A percentile compares a stretch with the other conserved stretches of the same genome.
These are phyloP conservation scores for Sisymbrium irio DNA, from an alignment of 345 rosid genomes.

Conservation along the genomic window DNA sequence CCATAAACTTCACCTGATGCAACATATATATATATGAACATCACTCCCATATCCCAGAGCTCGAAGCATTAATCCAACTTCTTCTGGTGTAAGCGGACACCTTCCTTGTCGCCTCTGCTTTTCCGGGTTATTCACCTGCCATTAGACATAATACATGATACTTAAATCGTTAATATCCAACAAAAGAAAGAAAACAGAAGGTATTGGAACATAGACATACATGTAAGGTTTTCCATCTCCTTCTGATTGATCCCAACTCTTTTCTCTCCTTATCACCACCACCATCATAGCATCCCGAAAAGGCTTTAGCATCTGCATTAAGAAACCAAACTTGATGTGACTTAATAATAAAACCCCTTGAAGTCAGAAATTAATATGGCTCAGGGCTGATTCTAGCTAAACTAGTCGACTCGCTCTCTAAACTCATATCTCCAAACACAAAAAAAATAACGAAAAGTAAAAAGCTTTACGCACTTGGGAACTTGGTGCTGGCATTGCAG, in stretches of 20 bases:
- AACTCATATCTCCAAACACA: background rate
- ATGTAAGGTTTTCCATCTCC: constrained; percentile 98
- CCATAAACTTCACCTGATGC: constrained; percentile 97
- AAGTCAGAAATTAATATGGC: no score
- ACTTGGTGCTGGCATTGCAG: constrained; percentile 65
- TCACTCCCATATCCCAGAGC: constrained; percentile 92
- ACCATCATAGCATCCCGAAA: constrained; percentile 98
- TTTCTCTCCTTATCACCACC: constrained; percentile 90
- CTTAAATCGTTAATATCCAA: background rate
- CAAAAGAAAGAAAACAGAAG: background rate
- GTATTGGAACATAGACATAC: constrained; percentile 40
- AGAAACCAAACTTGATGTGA: background rate
- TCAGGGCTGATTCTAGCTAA: background rate
- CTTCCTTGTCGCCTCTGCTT: constrained; percentile 95
- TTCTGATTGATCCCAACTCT: constrained; percentile 80
- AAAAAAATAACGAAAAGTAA: background rate
- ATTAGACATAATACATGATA: no score
- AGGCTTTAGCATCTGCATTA: constrained; percentile 68
- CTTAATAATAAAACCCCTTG: no score
- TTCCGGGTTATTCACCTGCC: constrained; percentile 76
- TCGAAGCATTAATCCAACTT: constrained; percentile 95
- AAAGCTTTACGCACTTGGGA: constrained; percentile 46
- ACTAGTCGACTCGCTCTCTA: background rate
- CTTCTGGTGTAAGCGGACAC: constrained; percentile 96
- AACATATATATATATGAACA: constrained; percentile 86